Evolutionary conservation across 805 yeast genomes (phyloP).

Genomic region (Nakazawaea wickerhamii): DNA sequence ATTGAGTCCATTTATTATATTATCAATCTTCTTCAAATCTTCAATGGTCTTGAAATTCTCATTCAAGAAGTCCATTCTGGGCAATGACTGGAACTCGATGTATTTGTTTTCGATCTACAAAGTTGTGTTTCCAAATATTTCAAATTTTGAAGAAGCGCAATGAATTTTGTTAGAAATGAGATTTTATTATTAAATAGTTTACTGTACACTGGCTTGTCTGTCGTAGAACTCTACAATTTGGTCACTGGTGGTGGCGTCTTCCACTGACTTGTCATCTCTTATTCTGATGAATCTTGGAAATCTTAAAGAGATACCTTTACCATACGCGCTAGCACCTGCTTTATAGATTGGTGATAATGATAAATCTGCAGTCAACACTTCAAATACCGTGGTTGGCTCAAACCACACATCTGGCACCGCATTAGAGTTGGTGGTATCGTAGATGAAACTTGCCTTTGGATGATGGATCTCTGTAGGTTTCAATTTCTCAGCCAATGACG

Average conservation of each 20-base stretch:
- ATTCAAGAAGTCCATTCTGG: slow-evolving; percentile 11
- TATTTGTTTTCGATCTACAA: background rate
- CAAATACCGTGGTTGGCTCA: slow-evolving; percentile 80
- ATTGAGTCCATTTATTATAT: slow-evolving; percentile 5
- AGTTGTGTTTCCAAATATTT: background rate
- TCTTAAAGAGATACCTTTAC: slow-evolving; percentile 80
- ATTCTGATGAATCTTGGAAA: slow-evolving; percentile 83
- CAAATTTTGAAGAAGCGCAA: background rate
- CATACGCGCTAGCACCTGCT: slow-evolving; percentile 69
- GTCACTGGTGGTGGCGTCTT: slow-evolving; percentile 81
- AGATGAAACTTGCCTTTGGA: slow-evolving; percentile 67
- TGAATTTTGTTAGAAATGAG: too few species aligned
- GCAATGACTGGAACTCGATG: background rate
- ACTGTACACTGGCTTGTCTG: slow-evolving; percentile 45
- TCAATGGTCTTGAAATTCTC: slow-evolving; percentile 12
- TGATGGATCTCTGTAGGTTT: slow-evolving; percentile 58
- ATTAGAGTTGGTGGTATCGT: slow-evolving; percentile 51
- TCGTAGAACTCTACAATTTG: slow-evolving; percentile 82
- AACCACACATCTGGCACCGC: slow-evolving; percentile 93
- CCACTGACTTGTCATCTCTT: slow-evolving; percentile 80
- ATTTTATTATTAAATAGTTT: background rate
- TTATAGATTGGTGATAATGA: slow-evolving; percentile 85
- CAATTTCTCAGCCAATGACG: slow-evolving; percentile 50
- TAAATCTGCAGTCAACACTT: slow-evolving; percentile 86
- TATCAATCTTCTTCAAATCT: slow-evolving; percentile 12